Percentiles rank a stretch among this genome's conserved stretches.
These are phyloP conservation scores for Apodospora peruviana DNA, from an alignment of 495 filamentous ascomycete genomes.

Conservation along the genomic window DNA sequence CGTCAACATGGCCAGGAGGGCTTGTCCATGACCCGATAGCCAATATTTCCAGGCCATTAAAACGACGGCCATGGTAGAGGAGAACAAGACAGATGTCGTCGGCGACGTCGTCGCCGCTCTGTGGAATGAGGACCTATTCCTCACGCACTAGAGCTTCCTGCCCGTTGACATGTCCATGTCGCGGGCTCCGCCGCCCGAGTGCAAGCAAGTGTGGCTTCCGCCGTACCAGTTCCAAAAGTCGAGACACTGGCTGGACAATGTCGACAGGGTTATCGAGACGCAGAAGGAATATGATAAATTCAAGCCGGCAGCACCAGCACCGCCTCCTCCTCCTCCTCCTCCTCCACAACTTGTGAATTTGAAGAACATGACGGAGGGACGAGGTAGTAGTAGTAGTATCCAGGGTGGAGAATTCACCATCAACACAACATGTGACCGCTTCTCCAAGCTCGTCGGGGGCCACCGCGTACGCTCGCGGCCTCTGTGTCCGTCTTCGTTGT, in stretches of 20 bases:
- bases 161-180: not conserved
- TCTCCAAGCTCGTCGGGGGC: not conserved
- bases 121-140: not conserved
- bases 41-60: too few species aligned
- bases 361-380: too few species aligned
- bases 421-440: not conserved
- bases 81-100: too few species aligned
- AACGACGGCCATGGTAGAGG: too few species aligned
- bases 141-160: conserved; percentile 17
- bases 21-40: not conserved
- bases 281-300: not conserved
- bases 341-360: too few species aligned
- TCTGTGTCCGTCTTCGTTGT: not conserved
- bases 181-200: too few species aligned
- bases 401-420: not conserved
- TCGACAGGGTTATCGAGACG: conserved; percentile 10
- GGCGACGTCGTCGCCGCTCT: not conserved
- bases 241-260: conserved; percentile 7
- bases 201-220: conserved; percentile 35
- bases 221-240: conserved; percentile 50
- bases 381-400: too few species aligned
- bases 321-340: too few species aligned
- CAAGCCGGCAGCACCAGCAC: not conserved
- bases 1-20: conserved; percentile 19
- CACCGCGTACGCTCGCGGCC: not conserved